Conservation (phyloP, 2,329 filamentous ascomycete species). For the Helotiales sp. region DNA sequence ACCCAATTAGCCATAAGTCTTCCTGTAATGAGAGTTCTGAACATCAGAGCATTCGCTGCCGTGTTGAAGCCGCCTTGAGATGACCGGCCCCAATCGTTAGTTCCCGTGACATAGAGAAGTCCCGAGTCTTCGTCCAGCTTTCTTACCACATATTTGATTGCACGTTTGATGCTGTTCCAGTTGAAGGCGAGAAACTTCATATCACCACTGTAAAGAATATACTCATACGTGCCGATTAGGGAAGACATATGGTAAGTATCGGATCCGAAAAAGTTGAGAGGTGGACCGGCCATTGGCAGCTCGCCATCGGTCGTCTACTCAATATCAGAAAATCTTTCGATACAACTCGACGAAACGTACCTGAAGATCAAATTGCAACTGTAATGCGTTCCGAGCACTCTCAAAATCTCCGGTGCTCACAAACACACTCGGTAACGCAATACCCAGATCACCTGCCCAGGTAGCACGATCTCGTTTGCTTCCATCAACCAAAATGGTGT, state of each 20-base stretch:
- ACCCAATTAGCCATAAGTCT: constrained; percentile 50
- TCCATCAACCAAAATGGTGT: constrained; percentile 50
- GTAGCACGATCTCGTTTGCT: constrained; percentile 64
- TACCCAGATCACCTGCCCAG: constrained; percentile 66
- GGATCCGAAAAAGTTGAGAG: constrained; percentile 45
- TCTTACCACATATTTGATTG: constrained; percentile 50
- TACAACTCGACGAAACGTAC: too few species aligned
- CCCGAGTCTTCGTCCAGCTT: constrained; percentile 47
- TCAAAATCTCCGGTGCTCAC: constrained; percentile 59
- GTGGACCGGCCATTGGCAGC: constrained; percentile 57
- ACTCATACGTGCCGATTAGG: constrained; percentile 63
- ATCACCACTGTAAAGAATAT: constrained; percentile 60
- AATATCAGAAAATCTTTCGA: not conserved
- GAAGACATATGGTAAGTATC: constrained; percentile 65
- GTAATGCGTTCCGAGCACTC: constrained; percentile 55
- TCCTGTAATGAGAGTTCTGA: constrained; percentile 53
- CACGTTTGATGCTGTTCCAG: constrained; percentile 55
- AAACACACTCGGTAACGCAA: constrained; percentile 58
- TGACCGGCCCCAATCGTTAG: constrained; percentile 34
- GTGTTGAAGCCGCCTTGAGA: constrained; percentile 36
- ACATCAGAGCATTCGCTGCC: constrained; percentile 40
- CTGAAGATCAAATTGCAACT: constrained; percentile 33
- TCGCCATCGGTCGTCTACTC: constrained; percentile 39
- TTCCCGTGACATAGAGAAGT: constrained; percentile 31
- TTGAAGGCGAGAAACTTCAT: constrained; percentile 51